Evolutionary conservation across 192 early-diverging fungal species (phyloP).

Genomic region (Mortierella hygrophila): DNA sequence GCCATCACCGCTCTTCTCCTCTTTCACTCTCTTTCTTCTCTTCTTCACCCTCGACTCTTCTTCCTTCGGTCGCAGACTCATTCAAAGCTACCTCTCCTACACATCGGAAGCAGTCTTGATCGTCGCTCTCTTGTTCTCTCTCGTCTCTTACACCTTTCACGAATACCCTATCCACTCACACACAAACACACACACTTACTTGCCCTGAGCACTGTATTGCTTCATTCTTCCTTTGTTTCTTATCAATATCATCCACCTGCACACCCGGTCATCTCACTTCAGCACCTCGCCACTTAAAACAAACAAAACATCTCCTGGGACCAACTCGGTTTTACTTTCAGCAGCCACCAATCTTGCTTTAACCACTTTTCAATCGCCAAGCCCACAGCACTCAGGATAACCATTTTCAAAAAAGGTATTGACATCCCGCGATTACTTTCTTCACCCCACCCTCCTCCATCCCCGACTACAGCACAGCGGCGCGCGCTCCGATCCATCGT

Average conservation of each 20-base stretch:
- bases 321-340: not conserved
- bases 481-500: not conserved
- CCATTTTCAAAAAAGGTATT: not conserved
- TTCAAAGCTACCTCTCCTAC: not conserved
- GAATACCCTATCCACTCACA: not conserved
- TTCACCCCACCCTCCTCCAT: not conserved
- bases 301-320: not conserved
- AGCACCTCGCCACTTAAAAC: not conserved
- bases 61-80: not conserved
- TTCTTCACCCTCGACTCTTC: not conserved
- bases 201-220: slow-evolving; percentile 1
- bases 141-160: not conserved
- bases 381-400: not conserved
- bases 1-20: not conserved
- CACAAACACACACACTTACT: not conserved
- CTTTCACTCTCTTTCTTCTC: not conserved
- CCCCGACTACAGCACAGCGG: not conserved
- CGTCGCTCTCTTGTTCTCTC: not conserved
- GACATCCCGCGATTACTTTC: not conserved
- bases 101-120: not conserved
- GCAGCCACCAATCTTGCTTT: not conserved
- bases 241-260: not conserved
- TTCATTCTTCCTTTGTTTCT: not conserved
- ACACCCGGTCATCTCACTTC: not conserved
- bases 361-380: not conserved